Evolutionary conservation across 2,329 filamentous ascomycete species (phyloP).

Genomic region (Colletotrichum abscissum): DNA sequence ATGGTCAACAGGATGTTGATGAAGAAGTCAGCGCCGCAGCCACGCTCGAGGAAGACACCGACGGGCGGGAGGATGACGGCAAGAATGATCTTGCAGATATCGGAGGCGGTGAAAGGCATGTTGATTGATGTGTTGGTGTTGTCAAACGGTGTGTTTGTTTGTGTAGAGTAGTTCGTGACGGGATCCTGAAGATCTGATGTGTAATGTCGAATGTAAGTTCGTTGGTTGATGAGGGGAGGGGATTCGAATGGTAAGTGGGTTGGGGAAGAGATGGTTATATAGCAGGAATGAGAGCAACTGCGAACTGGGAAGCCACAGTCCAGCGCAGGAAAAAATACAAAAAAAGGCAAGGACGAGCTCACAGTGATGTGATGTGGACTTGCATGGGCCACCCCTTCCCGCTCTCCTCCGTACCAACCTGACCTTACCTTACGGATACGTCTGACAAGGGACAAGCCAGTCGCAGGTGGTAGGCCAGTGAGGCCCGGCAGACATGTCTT

Average conservation of each 20-base stretch:
- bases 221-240: slow-evolving; percentile 22
- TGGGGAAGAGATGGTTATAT: slow-evolving; percentile 29
- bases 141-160: slow-evolving; percentile 2
- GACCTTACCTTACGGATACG: slow-evolving; percentile 15
- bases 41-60: slow-evolving; percentile 94
- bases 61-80: slow-evolving; percentile 90
- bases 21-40: slow-evolving; percentile 86
- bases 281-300: slow-evolving; percentile 5
- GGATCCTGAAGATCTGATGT: slow-evolving; percentile 12
- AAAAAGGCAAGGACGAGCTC: slow-evolving; percentile 28
- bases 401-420: neutral
- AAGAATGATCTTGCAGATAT: slow-evolving; percentile 79
- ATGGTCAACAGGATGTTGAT: slow-evolving; percentile 94
- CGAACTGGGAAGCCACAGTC: neutral
- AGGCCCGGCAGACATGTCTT: slow-evolving; percentile 7
- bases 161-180: slow-evolving; percentile 11
- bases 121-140: slow-evolving; percentile 41
- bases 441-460: slow-evolving; percentile 35
- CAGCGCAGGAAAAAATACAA: neutral
- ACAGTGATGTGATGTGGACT: slow-evolving; percentile 37
- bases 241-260: neutral
- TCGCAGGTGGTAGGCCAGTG: slow-evolving; percentile 21
- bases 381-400: slow-evolving; percentile 34
- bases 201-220: neutral
- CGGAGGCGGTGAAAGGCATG: slow-evolving; percentile 68